Conservation (phyloP, 371 early-diverging fungal species). For the Basidiobolus heterosporus region DNA sequence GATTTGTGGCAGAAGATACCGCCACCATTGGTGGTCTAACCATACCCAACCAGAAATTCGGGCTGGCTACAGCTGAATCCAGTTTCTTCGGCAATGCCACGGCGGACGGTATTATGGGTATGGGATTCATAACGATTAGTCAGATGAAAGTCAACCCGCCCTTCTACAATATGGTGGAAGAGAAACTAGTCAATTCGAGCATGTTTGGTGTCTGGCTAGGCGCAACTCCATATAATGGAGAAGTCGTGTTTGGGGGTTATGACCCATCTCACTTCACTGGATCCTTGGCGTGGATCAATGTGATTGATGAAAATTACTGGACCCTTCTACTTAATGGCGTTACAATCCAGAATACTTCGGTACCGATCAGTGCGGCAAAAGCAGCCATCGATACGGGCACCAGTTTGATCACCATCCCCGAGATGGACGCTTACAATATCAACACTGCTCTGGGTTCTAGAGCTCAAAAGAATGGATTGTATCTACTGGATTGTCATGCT, state of each 20-base stretch:
- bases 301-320: conserved; percentile 83
- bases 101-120: conserved; percentile 84
- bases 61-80: conserved; percentile 38
- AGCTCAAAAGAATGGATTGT: too few species aligned
- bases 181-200: conserved; percentile 53
- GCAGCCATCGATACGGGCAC: conserved; percentile 73
- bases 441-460: too few species aligned
- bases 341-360: not conserved
- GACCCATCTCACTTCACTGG: conserved; percentile 52
- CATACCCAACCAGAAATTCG: conserved; percentile 63
- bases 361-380: conserved; percentile 11
- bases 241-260: conserved; percentile 67
- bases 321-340: conserved; percentile 64
- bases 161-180: conserved; percentile 73
- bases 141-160: conserved; percentile 73
- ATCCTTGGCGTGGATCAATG: conserved; percentile 55
- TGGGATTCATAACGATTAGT: conserved; percentile 70
- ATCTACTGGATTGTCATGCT: too few species aligned
- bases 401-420: conserved; percentile 58
- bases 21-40: conserved; percentile 48
- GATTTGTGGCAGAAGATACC: conserved; percentile 66
- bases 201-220: conserved; percentile 68
- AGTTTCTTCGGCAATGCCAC: conserved; percentile 49
- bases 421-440: conserved; percentile 45
- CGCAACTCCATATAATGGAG: conserved; percentile 33